These are phyloP conservation scores for Paspalum vaginatum DNA, from an alignment of 176 grass and related monocot genomes.

Conservation along the genomic window DNA sequence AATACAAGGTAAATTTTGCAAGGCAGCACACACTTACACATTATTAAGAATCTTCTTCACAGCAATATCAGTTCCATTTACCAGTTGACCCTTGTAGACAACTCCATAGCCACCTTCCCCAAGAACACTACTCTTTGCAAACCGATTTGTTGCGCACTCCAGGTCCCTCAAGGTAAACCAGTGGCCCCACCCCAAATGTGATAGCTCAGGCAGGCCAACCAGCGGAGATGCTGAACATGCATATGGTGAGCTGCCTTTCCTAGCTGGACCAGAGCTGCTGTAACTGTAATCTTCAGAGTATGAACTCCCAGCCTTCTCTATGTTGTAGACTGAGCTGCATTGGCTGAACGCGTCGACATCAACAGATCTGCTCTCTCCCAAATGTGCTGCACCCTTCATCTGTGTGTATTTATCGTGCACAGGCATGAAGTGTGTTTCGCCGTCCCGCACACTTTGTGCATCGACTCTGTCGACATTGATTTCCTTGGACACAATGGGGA, in stretches of 20 bases:
- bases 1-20: constrained; percentile 31
- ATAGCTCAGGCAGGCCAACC: constrained; percentile 71
- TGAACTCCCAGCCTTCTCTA: constrained; percentile 77
- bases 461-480: constrained; percentile 76
- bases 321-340: constrained; percentile 73
- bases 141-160: constrained; percentile 68
- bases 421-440: constrained; percentile 43
- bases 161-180: constrained; percentile 97
- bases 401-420: constrained; percentile 64
- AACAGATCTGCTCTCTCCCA: constrained; percentile 61
- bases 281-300: constrained; percentile 79
- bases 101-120: constrained; percentile 94
- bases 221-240: constrained; percentile 58
- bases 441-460: constrained; percentile 45
- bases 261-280: constrained; percentile 55
- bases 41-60: constrained; percentile 99
- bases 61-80: constrained; percentile 85
- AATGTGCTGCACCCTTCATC: constrained; percentile 38
- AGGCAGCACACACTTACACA: constrained; percentile 62
- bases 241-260: constrained; percentile 63
- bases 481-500: constrained; percentile 85
- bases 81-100: constrained; percentile 73
- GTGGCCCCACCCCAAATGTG: constrained; percentile 93
- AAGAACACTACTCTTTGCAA: constrained; percentile 80
- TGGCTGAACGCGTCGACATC: constrained; percentile 79